Conservation (phyloP, 2,329 filamentous ascomycete species). For the Aureobasidium mangrovei region DNA sequence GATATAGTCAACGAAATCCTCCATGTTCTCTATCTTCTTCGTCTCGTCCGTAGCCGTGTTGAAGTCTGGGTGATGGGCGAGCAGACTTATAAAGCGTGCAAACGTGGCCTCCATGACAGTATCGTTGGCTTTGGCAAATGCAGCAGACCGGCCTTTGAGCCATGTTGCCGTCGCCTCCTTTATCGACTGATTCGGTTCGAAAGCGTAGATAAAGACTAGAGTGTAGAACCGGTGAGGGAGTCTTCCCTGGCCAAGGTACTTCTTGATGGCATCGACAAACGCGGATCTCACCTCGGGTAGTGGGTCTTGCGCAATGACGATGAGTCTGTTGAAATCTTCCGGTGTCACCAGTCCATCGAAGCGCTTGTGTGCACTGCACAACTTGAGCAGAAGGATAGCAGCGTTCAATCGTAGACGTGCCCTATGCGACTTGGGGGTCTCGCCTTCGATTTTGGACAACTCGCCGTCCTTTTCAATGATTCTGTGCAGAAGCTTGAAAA, state of each 20-base stretch:
- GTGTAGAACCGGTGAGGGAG: constrained; percentile 75
- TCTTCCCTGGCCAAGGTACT: constrained; percentile 68
- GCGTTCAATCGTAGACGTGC: constrained; percentile 74
- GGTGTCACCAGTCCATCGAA: constrained; percentile 69
- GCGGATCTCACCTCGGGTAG: constrained; percentile 63
- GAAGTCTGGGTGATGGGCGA: constrained; percentile 93
- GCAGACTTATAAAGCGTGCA: constrained; percentile 71
- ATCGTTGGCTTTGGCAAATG: constrained; percentile 46
- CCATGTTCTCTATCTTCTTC: constrained; percentile 50
- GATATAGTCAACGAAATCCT: constrained; percentile 80
- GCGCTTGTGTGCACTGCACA: constrained; percentile 61
- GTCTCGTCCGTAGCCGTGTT: constrained; percentile 36
- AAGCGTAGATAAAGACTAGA: constrained; percentile 81
- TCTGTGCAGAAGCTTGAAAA: constrained; percentile 71
- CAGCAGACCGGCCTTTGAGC: constrained; percentile 71
- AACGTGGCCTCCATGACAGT: constrained; percentile 72
- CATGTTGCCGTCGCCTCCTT: constrained; percentile 74
- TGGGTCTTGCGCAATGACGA: constrained; percentile 71
- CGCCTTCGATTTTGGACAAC: constrained; percentile 57
- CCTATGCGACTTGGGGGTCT: constrained; percentile 70
- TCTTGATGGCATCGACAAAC: constrained; percentile 81
- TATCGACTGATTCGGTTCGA: constrained; percentile 70
- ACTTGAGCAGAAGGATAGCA: constrained; percentile 69
- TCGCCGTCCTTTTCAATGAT: constrained; percentile 71
- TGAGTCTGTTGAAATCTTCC: constrained; percentile 69